These are phyloP conservation scores for Aspergillus diversus DNA, from an alignment of 495 filamentous ascomycete genomes.

Conservation along the genomic window DNA sequence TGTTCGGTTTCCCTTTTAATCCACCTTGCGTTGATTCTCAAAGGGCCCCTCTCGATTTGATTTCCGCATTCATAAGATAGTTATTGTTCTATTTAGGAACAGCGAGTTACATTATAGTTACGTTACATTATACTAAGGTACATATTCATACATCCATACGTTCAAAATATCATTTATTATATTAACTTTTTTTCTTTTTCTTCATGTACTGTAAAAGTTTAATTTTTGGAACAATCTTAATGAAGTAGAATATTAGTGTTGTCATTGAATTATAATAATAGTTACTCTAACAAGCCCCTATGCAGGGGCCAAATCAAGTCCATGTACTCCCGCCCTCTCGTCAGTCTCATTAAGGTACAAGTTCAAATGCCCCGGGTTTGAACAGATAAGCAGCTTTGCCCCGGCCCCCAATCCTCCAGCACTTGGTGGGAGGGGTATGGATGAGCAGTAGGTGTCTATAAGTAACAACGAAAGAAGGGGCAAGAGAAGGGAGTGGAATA, in stretches of 20 bases:
- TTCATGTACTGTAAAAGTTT: too few relatives aligned
- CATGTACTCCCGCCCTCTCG: conserved; percentile 26
- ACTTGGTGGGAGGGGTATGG: conserved; percentile 30
- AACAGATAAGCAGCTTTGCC: conserved; percentile 24
- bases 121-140: not conserved
- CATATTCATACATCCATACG: conserved; percentile 1
- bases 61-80: too few relatives aligned
- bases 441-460: conserved; percentile 26
- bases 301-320: conserved; percentile 7
- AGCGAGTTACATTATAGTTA: conserved; percentile 2
- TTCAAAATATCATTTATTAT: not conserved
- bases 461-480: conserved; percentile 23
- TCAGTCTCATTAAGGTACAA: conserved; percentile 30
- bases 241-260: conserved; percentile 19
- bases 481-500: conserved; percentile 2
- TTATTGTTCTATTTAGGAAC: not conserved
- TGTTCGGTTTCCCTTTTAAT: too few relatives aligned
- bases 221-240: too few relatives aligned
- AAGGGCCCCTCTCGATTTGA: too few relatives aligned
- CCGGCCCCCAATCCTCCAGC: conserved; percentile 28
- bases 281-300: conserved; percentile 10
- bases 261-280: conserved; percentile 26
- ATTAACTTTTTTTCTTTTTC: too few relatives aligned
- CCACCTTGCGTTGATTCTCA: too few relatives aligned
- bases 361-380: conserved; percentile 20